Evolutionary conservation across 2,329 filamentous ascomycete species (phyloP).

Genomic region (Periconia sp.): DNA sequence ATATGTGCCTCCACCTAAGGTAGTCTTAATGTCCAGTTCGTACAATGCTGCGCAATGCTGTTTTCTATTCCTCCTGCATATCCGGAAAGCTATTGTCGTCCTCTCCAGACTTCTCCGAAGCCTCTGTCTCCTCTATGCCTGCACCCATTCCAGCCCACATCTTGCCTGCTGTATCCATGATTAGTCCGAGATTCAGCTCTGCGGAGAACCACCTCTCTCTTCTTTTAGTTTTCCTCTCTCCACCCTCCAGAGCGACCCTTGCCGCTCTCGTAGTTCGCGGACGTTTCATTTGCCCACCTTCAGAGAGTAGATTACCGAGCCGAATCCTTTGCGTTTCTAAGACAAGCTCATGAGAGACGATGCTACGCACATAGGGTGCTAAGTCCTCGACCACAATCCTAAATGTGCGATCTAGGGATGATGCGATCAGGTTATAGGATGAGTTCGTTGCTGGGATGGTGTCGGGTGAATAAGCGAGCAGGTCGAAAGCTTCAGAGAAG

Average conservation of each 20-base stretch:
- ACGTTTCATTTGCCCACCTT: constrained; percentile 63
- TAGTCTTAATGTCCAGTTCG: no score
- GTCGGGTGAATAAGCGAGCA: constrained; percentile 51
- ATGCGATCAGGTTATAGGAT: constrained; percentile 64
- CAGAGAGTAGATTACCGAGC: constrained; percentile 67
- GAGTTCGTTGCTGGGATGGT: constrained; percentile 34
- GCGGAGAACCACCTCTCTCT: constrained; percentile 75
- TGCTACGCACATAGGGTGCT: constrained; percentile 87
- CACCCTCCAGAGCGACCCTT: constrained; percentile 78
- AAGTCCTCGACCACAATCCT: constrained; percentile 74
- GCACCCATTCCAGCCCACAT: constrained; percentile 47
- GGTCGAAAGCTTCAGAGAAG: constrained; percentile 58
- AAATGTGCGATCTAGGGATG: constrained; percentile 77
- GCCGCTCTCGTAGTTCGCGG: constrained; percentile 76
- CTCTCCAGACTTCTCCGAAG: not conserved
- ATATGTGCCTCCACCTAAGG: no score
- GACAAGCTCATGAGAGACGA: constrained; percentile 76
- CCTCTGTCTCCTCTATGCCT: constrained; percentile 5
- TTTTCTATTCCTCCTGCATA: constrained; percentile 1
- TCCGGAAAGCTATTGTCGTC: not conserved
- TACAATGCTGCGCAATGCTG: no score
- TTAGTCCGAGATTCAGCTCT: constrained; percentile 63
- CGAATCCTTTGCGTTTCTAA: constrained; percentile 72
- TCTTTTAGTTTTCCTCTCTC: constrained; percentile 69
- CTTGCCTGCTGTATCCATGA: constrained; percentile 66